Percentiles rank a stretch among this genome's conserved stretches.
These are phyloP conservation scores for Boletus sensibilis DNA, from an alignment of 768 basidiomycete species.

Conservation along the genomic window DNA sequence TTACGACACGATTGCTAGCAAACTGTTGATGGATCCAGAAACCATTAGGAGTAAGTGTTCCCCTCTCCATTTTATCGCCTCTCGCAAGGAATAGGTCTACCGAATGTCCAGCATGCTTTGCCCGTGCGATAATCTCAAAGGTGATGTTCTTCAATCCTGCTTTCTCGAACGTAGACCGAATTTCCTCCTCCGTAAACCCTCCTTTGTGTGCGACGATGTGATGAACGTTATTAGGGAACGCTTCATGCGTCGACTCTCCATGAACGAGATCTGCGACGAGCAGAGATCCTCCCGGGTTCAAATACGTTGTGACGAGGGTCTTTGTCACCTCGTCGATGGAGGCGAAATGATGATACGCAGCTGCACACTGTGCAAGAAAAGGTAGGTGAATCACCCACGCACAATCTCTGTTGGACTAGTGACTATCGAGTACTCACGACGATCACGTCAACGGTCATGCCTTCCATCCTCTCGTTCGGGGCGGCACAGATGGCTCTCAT, in stretches of 20 bases:
- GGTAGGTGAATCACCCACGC: not conserved
- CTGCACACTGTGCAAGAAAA: slow-evolving; percentile 47
- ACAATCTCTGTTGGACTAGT: not conserved
- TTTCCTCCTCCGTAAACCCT: slow-evolving; percentile 52
- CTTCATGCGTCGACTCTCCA: slow-evolving; percentile 19
- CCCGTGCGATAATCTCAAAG: slow-evolving; percentile 37
- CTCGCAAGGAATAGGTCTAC: slow-evolving; percentile 57
- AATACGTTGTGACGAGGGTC: slow-evolving; percentile 46
- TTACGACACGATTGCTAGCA: slow-evolving; percentile 93
- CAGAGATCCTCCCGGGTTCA: slow-evolving; percentile 62
- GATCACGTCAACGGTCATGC: slow-evolving; percentile 63
- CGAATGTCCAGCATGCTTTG: slow-evolving; percentile 32
- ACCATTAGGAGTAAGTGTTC: too few relatives aligned
- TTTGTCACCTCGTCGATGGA: slow-evolving; percentile 51
- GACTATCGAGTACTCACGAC: slow-evolving; percentile 47
- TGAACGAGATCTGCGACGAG: slow-evolving; percentile 56
- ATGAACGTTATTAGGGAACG: slow-evolving; percentile 35
- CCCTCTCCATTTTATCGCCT: slow-evolving; percentile 49
- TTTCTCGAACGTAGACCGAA: slow-evolving; percentile 48
- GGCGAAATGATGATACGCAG: slow-evolving; percentile 62
- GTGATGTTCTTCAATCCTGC: slow-evolving; percentile 51
- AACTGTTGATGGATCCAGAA: too few relatives aligned
- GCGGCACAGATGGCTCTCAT: slow-evolving; percentile 58
- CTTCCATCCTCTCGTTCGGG: slow-evolving; percentile 45
- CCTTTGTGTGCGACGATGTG: slow-evolving; percentile 52